Conservation (phyloP, 257 asterid species). For the Nicotiana noctiflora region DNA sequence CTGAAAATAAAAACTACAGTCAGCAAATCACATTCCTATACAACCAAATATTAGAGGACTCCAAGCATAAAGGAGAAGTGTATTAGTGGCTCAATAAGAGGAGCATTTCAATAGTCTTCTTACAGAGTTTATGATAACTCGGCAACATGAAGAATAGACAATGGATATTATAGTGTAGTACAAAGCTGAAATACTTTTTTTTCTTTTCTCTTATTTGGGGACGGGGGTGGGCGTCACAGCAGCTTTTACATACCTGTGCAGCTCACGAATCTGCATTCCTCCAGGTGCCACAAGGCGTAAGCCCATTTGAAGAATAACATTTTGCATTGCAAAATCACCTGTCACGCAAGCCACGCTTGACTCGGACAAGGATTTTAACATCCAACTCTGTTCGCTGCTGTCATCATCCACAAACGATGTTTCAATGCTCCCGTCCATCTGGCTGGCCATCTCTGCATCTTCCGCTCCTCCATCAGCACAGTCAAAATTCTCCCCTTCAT, state of each 20-base stretch:
- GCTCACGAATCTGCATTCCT: constrained; percentile 97
- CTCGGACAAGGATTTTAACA: constrained; percentile 72
- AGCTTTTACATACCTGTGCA: constrained; percentile 50
- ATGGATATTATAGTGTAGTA: neutral
- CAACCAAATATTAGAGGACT: neutral
- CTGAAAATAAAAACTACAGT: constrained; percentile 24
- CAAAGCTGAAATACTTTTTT: too few species aligned
- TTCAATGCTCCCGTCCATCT: constrained; percentile 36
- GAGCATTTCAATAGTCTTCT: neutral
- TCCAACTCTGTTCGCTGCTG: constrained; percentile 98
- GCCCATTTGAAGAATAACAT: constrained; percentile 95
- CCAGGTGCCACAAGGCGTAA: constrained; percentile 94
- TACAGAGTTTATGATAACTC: neutral
- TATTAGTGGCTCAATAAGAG: neutral
- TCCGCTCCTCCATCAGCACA: constrained; percentile 31
- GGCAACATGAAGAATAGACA: neutral
- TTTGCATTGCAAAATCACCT: constrained; percentile 94
- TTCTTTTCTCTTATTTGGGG: too few species aligned
- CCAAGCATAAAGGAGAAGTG: neutral
- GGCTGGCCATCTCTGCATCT: constrained; percentile 32
- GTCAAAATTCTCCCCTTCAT: constrained; percentile 15
- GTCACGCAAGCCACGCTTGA: constrained; percentile 95
- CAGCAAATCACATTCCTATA: neutral
- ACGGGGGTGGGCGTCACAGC: neutral
- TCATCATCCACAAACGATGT: constrained; percentile 48